Evolutionary conservation across 257 asterid species (phyloP).

Genomic region (Avicennia marina): DNA sequence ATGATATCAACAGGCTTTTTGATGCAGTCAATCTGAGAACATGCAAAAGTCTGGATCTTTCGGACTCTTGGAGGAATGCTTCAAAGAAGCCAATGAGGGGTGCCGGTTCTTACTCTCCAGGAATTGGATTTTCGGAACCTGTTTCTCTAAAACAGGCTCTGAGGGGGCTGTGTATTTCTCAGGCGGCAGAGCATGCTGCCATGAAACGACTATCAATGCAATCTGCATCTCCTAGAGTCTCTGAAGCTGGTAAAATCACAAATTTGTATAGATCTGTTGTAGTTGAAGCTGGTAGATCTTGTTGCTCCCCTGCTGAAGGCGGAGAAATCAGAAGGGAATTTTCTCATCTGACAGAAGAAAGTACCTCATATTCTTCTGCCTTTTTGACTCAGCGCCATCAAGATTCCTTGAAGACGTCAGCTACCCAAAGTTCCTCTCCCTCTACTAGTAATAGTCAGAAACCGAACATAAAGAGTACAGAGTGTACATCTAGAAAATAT

Average conservation of each 20-base stretch:
- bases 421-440: slow-evolving; percentile 21
- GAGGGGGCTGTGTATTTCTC: slow-evolving; percentile 93
- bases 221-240: slow-evolving; percentile 71
- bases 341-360: slow-evolving; percentile 36
- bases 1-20: slow-evolving; percentile 53
- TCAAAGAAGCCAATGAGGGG: slow-evolving; percentile 74
- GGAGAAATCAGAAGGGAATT: slow-evolving; percentile 24
- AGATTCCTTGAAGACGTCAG: slow-evolving; percentile 35
- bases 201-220: slow-evolving; percentile 56
- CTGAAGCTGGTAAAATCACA: slow-evolving; percentile 47
- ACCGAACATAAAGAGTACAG: slow-evolving; percentile 13
- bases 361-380: slow-evolving; percentile 38
- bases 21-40: slow-evolving; percentile 40
- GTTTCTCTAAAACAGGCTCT: slow-evolving; percentile 84
- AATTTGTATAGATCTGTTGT: slow-evolving; percentile 37
- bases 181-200: slow-evolving; percentile 92
- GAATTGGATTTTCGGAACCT: slow-evolving; percentile 76
- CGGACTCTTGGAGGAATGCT: slow-evolving; percentile 40
- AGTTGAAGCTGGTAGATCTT: slow-evolving; percentile 36
- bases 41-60: slow-evolving; percentile 39
- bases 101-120: slow-evolving; percentile 61
- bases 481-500: slow-evolving; percentile 21
- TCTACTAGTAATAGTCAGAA: slow-evolving; percentile 20
- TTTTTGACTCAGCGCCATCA: slow-evolving; percentile 20
- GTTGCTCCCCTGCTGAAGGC: slow-evolving; percentile 20